These are phyloP conservation scores for Leccinum fuscescens DNA, from an alignment of 1,284 basidiomycete species.

Conservation along the genomic window DNA sequence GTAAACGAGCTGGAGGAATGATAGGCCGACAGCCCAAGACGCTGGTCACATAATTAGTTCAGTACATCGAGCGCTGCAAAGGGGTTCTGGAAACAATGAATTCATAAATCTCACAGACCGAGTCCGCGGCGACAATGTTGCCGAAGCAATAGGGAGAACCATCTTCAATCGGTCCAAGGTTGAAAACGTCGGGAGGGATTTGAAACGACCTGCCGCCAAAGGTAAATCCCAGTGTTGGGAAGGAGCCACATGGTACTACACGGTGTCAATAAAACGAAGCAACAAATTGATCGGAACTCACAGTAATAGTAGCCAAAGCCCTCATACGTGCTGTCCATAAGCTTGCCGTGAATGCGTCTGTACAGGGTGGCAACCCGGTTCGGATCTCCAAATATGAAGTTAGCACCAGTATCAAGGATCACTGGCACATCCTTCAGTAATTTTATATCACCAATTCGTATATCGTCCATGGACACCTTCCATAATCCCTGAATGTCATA, in stretches of 20 bases:
- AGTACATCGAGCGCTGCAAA: background rate
- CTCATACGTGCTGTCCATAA: background rate
- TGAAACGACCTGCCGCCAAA: background rate
- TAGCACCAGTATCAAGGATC: background rate
- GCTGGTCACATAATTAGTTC: background rate
- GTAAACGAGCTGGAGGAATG: background rate
- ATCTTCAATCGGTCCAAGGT: background rate
- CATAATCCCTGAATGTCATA: background rate
- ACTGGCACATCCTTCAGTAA: background rate
- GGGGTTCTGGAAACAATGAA: background rate
- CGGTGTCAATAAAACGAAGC: background rate
- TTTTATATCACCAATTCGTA: background rate
- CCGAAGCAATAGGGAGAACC: background rate
- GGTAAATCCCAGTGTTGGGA: background rate
- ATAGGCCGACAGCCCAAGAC: background rate
- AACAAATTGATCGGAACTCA: background rate
- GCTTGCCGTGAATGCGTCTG: background rate
- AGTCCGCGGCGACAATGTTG: background rate
- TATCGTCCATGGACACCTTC: background rate
- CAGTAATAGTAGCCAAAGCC: background rate
- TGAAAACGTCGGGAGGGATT: background rate
- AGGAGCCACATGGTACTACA: background rate
- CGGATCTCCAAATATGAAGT: background rate
- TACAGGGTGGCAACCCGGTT: background rate
- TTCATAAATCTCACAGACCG: background rate